Evolutionary conservation across 768 basidiomycete genomes (phyloP), one percentile per base, ranked within the genome.

Genomic region (Russula virescens): DNA sequence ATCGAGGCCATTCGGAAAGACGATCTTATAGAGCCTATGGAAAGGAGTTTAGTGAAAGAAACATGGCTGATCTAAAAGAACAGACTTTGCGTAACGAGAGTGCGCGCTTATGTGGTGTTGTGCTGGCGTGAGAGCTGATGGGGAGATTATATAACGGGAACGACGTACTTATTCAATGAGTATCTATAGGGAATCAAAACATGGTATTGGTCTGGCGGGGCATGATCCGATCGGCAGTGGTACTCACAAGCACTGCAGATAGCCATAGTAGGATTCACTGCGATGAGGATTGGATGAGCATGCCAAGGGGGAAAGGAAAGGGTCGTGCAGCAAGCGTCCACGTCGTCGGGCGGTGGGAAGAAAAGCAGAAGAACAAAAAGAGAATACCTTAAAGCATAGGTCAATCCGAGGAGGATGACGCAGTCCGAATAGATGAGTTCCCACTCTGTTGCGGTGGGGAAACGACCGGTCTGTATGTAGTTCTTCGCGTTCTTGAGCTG

Each of bases 231-330:
- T 18, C 21, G 51, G 31, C 19, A n/a, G 18, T 23, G 62, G 65
- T 10, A 79, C 79, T 72, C 72, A 89, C 83, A 90, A 77, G 76
- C 88, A 90, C 67, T 89, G 88, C 9, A 90, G 68, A 70, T 91
- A 91, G 38, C 89, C 89, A 77, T 82, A 84, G 71, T 89, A 89
- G 1, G 84, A 84, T 73, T 91, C 89, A 60, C 87, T 89, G 60
- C n/a, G 26, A 66, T 55, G 55, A 25, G 58, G n/a, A 21, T 23
- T 25, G 60, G 48, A 47, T 48, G 45, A 60, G 46, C 50, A 61
- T 31, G 56, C 43, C 25, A 16, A 43, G 19, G 21, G 34, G 8
- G 14, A 13, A 43, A 42, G 21, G n/a, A 31, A 50, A 40, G 31
- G 31, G 35, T 49, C 18, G 46, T 10, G 35, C 43, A 25, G n/a